Evolutionary conservation across 2,329 filamentous ascomycete genomes (phyloP).

Genomic region (Curvularia spicifera): DNA sequence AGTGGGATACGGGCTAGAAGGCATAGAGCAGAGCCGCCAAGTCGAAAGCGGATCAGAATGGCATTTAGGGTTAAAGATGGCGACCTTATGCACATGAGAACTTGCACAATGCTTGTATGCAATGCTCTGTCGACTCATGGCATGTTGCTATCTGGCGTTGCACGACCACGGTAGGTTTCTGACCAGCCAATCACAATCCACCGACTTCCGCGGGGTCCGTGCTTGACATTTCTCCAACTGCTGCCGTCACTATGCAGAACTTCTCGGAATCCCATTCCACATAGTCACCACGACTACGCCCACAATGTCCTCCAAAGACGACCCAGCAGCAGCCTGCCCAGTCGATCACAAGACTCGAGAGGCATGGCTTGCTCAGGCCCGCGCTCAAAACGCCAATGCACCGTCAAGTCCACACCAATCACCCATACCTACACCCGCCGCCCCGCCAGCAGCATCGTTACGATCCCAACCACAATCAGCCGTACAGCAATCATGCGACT

Average conservation of each 20-base stretch:
- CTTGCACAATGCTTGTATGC: not conserved
- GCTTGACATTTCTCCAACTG: conserved; percentile 33
- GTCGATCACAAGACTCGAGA: conserved; percentile 90
- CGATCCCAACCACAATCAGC: conserved; percentile 23
- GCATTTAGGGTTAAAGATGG: not conserved
- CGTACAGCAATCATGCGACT: conserved; percentile 48
- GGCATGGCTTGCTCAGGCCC: conserved; percentile 79
- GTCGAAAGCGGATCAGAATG: not conserved
- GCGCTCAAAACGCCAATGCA: conserved; percentile 47
- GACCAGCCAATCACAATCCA: conserved; percentile 27
- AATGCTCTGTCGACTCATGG: not conserved
- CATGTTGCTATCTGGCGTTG: conserved; percentile 20
- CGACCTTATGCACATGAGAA: not conserved
- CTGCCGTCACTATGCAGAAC: conserved; percentile 28
- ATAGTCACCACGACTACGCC: not conserved
- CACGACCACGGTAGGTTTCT: conserved; percentile 9
- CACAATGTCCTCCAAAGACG: conserved; percentile 41
- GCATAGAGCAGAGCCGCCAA: conserved; percentile 4
- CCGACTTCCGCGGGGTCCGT: conserved; percentile 27
- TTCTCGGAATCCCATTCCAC: conserved; percentile 12
- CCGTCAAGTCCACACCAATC: conserved; percentile 27
- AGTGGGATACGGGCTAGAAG: conserved; percentile 17
- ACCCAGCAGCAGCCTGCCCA: conserved; percentile 66
- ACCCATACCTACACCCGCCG: conserved; percentile 21
- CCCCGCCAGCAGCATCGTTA: conserved; percentile 15